phyloP scores from a whole-genome alignment of 306 rosid species.

The Datisca glomerata region DNA sequence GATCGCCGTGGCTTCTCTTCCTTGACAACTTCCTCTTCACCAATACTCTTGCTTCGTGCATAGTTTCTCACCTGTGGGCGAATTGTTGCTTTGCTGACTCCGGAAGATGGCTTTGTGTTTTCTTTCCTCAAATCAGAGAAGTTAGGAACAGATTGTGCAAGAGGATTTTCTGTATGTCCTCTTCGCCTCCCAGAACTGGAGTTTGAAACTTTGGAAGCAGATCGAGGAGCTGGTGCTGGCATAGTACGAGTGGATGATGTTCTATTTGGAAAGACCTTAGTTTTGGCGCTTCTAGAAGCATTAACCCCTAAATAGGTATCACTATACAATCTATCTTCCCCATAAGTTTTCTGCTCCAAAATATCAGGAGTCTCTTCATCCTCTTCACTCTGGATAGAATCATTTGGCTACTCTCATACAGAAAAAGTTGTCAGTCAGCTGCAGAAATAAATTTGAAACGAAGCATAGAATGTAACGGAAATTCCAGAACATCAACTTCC shows the following conservation, averaged over 20 bases:
- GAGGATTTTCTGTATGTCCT: constrained; percentile 46
- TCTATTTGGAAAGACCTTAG: constrained; percentile 38
- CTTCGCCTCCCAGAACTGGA: constrained; percentile 58
- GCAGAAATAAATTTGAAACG: background rate
- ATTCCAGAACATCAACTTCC: background rate
- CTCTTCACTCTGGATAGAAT: constrained; percentile 60
- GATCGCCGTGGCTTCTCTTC: constrained; percentile 62
- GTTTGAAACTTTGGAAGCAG: constrained; percentile 34
- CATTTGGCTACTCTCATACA: constrained; percentile 49
- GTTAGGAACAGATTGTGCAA: constrained; percentile 89
- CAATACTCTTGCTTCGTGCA: constrained; percentile 50
- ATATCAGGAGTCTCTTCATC: constrained; percentile 61
- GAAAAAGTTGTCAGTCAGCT: background rate
- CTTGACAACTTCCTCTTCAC: constrained; percentile 56
- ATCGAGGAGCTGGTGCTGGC: constrained; percentile 36
- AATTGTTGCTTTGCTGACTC: constrained; percentile 45
- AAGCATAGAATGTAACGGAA: no score
- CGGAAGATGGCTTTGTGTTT: constrained; percentile 78
- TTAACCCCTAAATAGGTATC: constrained; percentile 34
- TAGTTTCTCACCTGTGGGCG: constrained; percentile 59
- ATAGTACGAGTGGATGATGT: constrained; percentile 51
- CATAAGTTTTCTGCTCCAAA: constrained; percentile 45
- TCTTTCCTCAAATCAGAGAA: constrained; percentile 95
- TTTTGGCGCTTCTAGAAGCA: constrained; percentile 40
- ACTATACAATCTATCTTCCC: constrained; percentile 22